Conservation (phyloP, 495 filamentous ascomycete species). For the Penicillium mononematosum region DNA sequence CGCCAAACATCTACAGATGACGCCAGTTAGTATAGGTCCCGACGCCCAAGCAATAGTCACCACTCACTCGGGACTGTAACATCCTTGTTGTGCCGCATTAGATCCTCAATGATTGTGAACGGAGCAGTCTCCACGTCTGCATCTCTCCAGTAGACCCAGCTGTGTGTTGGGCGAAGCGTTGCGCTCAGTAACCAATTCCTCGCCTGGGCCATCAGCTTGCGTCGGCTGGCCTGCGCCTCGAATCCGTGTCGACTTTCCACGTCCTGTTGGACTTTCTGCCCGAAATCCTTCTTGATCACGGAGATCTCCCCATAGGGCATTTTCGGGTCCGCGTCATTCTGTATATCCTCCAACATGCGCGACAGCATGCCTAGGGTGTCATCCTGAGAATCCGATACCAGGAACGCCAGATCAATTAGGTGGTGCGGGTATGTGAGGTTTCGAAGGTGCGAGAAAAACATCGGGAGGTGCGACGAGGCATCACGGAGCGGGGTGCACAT, state of each 20-base stretch:
- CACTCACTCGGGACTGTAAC: constrained; percentile 98
- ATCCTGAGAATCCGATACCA: constrained; percentile 97
- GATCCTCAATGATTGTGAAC: constrained; percentile 91
- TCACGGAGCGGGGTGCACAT: constrained; percentile 94
- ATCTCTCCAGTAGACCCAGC: constrained; percentile 99
- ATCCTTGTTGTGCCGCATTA: constrained; percentile 99
- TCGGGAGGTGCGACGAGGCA: constrained; percentile 86
- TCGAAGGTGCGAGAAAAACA: constrained; percentile 96
- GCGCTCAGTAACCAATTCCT: constrained; percentile 97
- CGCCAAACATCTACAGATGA: constrained; percentile 84
- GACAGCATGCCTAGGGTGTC: constrained; percentile 75
- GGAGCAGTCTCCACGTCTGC: constrained; percentile 98
- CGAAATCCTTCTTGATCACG: constrained; percentile 98
- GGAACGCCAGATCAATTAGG: constrained; percentile 91
- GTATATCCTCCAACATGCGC: constrained; percentile 73
- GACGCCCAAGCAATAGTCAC: constrained; percentile 4
- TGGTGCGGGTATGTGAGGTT: constrained; percentile 98
- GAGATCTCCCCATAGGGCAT: constrained; percentile 94
- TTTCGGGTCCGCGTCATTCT: constrained; percentile 70
- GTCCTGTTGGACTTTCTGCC: constrained; percentile 96
- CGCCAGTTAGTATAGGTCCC: constrained; percentile 2
- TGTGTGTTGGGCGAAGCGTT: constrained; percentile 89
- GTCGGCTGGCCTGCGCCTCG: constrained; percentile 86
- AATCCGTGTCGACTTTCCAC: constrained; percentile 98
- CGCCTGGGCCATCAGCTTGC: constrained; percentile 97